phyloP scores from a whole-genome alignment of 768 basidiomycete species.

The Lentinula aciculospora region DNA sequence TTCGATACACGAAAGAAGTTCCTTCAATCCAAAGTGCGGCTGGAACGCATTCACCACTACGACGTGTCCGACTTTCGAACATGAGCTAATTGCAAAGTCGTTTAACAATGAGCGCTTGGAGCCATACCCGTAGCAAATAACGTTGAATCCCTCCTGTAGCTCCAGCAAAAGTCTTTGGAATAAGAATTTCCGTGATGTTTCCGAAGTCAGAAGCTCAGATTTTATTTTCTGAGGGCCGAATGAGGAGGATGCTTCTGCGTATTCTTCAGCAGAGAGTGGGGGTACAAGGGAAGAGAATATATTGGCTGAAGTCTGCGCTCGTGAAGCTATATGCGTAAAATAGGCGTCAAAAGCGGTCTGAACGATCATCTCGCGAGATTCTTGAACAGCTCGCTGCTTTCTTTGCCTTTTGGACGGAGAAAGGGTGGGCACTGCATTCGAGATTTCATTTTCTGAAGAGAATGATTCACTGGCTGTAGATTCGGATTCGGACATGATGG shows the following conservation, averaged over 20 bases:
- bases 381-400: neutral
- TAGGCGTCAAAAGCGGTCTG: slow-evolving; percentile 83
- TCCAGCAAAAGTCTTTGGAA: slow-evolving; percentile 66
- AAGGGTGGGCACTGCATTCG: neutral
- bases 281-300: slow-evolving; percentile 73
- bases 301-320: slow-evolving; percentile 69
- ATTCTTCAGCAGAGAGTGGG: slow-evolving; percentile 66
- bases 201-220: slow-evolving; percentile 24
- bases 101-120: slow-evolving; percentile 80
- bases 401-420: neutral
- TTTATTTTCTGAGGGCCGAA: slow-evolving; percentile 25
- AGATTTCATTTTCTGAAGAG: neutral
- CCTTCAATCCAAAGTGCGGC: slow-evolving; percentile 61
- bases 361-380: slow-evolving; percentile 34
- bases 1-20: slow-evolving; percentile 60
- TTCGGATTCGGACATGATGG: neutral
- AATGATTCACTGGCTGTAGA: neutral
- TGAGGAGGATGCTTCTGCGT: slow-evolving; percentile 27
- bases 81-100: slow-evolving; percentile 55
- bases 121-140: slow-evolving; percentile 85
- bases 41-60: slow-evolving; percentile 77
- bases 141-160: slow-evolving; percentile 78
- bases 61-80: slow-evolving; percentile 61
- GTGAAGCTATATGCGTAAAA: slow-evolving; percentile 58
- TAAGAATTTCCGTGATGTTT: slow-evolving; percentile 25